These are phyloP conservation scores for Termitomyces sp. DNA, from an alignment of 768 basidiomycete genomes.

Conservation along the genomic window DNA sequence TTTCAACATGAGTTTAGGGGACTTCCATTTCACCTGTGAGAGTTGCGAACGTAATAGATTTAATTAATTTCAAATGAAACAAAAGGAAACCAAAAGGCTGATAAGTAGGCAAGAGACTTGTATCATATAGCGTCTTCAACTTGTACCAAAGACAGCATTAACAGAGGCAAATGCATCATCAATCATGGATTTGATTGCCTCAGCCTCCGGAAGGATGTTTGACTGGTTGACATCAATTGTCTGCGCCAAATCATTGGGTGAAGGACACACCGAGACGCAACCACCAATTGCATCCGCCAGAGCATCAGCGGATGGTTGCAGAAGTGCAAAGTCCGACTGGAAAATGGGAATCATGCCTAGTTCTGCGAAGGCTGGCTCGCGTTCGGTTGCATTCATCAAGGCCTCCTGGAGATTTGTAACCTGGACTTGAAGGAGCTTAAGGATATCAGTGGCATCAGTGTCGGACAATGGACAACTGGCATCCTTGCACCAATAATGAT, in stretches of 20 bases:
- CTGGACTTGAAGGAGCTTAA: constrained; percentile 13
- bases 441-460: constrained; percentile 19
- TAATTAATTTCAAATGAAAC: no score
- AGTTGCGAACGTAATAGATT: no score
- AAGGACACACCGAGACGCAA: constrained; percentile 19
- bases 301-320: constrained; percentile 14
- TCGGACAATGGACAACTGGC: constrained; percentile 17
- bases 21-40: no score
- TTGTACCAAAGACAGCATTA: constrained; percentile 7
- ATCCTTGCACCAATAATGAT: constrained; percentile 5
- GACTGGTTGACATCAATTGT: constrained; percentile 9
- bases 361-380: constrained; percentile 20
- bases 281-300: constrained; percentile 19
- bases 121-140: no score
- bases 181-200: constrained; percentile 8
- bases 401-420: constrained; percentile 20
- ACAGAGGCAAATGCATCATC: constrained; percentile 18
- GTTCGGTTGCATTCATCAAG: constrained; percentile 15
- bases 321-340: constrained; percentile 20
- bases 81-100: no score
- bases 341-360: constrained; percentile 25
- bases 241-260: not conserved
- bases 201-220: constrained; percentile 11
- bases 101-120: no score
- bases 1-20: no score